Base-by-base conservation (phyloP, 306 rosid genomes). In the Heteromeles arbutifolia region DNA sequence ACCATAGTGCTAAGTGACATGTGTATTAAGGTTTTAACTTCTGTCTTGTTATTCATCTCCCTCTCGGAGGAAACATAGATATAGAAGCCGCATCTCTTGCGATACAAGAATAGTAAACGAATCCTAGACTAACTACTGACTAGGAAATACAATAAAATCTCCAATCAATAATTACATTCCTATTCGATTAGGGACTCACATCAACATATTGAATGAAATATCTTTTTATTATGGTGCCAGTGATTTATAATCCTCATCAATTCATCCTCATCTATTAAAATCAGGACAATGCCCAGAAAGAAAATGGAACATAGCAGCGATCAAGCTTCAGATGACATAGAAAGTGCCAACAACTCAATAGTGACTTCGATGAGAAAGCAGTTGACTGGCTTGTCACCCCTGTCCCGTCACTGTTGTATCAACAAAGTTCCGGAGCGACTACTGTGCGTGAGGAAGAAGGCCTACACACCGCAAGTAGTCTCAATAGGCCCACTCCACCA, bases 401-500 rank as follows among this genome's bases (percentile, higher is more conserved):
- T 67, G 21, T 41, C 72, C 54, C 11, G 31, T 34, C 19, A 11
- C 4, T 67, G 53, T 24, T 67, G 53, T 6, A 67, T 67, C 72
- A 41, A 2, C 56, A 67, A 14, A 19, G 54, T 67, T 67, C 54
- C 72, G 1, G 22, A 13, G 56, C 19, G 72, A 37, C 56, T 41
- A 2, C 32, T 56, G 11, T 17, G 24, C n/a, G 24, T 53, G n/a
- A 53, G 3, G 3, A 7, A 2, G 2, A 53, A 53, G 24, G 12
- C 44, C 44, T 41, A 41, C 44, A 72, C 76, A 4, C 89, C 89
- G 63, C 45, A 74, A 18, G 68, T 75, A 17, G 75, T 86, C 75
- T 86, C 89, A 12, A 79, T 84, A 22, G 82, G 83, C 1, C 86
- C 82, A 12, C 34, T 77, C 52, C 79, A 79, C 54, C 83, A 79